Evolutionary conservation across 1,284 basidiomycete genomes (phyloP), one percentile per base, ranked within the genome.

Genomic region (Fomitopsis schrenkii): DNA sequence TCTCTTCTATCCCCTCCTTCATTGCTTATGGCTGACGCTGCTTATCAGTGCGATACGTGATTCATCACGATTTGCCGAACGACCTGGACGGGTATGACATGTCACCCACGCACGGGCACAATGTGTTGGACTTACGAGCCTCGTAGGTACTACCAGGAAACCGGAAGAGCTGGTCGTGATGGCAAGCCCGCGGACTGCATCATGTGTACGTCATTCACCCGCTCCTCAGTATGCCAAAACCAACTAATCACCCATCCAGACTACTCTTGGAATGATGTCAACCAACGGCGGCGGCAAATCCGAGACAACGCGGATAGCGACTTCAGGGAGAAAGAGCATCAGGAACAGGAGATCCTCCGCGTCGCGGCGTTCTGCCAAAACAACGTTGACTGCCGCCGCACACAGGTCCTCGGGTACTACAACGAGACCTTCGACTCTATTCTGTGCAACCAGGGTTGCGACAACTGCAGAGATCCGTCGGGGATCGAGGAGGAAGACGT

Each of bases 301-400:
- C 74, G 79, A 38, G 77, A 82, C 36, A 72, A 86, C 46, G 70
- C 75, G 3, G 76, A 68, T n/a, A 71, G 75, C 17, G 67, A 71
- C 45, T 62, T 66, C 0, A 80, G 80, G 55, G 86, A 90, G 64
- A 84, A 84, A 67, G 77, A 83, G 55, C 82, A 86, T 14, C 84
- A 86, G 63, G 75, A 79, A 53, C 80, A 82, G 26, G 83, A 82
- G 35, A 72, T 92, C 35, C 70, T 76, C 4, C 78, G 80, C n/a
- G 84, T 93, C 46, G 80, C 89, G 14, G 77, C 84, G 58, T 99
- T 90, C 74, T 96, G 93, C 74, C 73, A 79, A 60, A 95, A 98
- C 75, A 82, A 85, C 61, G 86, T 88, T 41, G 92, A 94, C 67
- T 99, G 97, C 70, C 88, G 97, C 9, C 88, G 97, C 1, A 82